These are phyloP conservation scores for Pelargonium australe DNA, from an alignment of 441 rosid genomes.

Conservation along the genomic window DNA sequence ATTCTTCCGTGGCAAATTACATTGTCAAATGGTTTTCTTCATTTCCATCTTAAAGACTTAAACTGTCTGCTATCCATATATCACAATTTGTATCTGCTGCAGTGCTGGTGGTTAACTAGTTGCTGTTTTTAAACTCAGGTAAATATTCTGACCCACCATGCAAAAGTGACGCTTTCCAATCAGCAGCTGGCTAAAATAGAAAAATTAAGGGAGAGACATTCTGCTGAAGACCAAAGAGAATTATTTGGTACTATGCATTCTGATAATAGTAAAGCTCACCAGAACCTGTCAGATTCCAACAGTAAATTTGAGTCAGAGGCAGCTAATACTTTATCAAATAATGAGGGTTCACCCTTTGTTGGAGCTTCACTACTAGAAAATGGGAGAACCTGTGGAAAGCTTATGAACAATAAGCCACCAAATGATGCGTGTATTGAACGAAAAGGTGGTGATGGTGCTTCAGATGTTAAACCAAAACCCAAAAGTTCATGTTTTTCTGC, in stretches of 20 bases:
- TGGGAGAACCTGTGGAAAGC: no score
- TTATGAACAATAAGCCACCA: no score
- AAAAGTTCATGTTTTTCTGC: slow-evolving; percentile 1
- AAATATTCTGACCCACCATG: slow-evolving; percentile 71
- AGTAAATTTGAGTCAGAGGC: slow-evolving; percentile 2
- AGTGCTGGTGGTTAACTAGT: neutral
- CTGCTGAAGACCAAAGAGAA: slow-evolving; percentile 55
- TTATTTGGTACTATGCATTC: neutral
- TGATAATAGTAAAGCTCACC: slow-evolving; percentile 3
- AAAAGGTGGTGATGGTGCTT: neutral
- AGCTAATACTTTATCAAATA: neutral
- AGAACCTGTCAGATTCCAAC: neutral
- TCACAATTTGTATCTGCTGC: neutral
- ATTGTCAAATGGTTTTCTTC: neutral
- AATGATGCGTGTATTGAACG: no score
- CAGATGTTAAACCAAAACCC: neutral
- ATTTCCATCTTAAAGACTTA: neutral
- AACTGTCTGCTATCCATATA: neutral
- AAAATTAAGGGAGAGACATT: slow-evolving; percentile 50
- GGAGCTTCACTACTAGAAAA: no score
- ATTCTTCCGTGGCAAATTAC: no score
- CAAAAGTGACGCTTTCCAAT: slow-evolving; percentile 41
- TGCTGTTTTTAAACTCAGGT: slow-evolving; percentile 36
- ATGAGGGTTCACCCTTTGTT: neutral
- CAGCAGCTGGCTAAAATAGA: slow-evolving; percentile 44